Evolutionary conservation across 352 stramenopile genomes (phyloP), one percentile per base, ranked within the genome.

Genomic region (Pythium utonaiense): DNA sequence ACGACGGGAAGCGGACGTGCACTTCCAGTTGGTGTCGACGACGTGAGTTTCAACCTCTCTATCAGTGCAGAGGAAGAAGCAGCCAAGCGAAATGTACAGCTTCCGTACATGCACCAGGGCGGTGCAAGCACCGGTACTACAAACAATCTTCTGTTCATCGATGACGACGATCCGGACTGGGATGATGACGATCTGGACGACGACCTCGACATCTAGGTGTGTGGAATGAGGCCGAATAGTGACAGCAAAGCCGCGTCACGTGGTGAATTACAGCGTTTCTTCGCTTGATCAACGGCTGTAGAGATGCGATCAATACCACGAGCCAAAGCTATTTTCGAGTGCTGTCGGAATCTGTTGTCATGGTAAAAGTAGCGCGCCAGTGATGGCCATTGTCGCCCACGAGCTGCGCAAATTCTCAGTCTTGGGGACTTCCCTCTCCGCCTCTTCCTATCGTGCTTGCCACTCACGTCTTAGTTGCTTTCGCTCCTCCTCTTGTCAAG

Each of bases 161-260:
- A 93, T 30, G 75, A 90, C 41, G 83, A 91, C 49, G 83, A 91
- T 56, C 83, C 79, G 14, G 83, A 93, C 68, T 93, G 66, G 58
- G 73, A 80, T 56, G 73, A 80, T 62, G 73, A 80, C 50, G 73
- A 80, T 31, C 50, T 80, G 17, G 73, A 80, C 58, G 73, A 80
- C 52, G 73, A 80, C 30, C 53, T 80, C 17, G 73, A 78, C 56
- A 74, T 80, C 27, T 80, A 68, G 53, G 34, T 21, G 14, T 44
- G n/a, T 48, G 44, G 34, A 19, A 41, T 41, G 16, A 19, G 13
- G 7, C 17, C 19, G 40, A 8, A 14, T 38, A 27, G 38, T 16
- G 38, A 34, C 38, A 59, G 24, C 42, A 19, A 21, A 16, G 51
- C 22, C 2, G 40, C 53, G 41, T 58, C 42, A 64, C 47, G 19